These are phyloP conservation scores for Hypoxylon fuscum DNA, from an alignment of 495 filamentous ascomycete genomes.

Conservation along the genomic window DNA sequence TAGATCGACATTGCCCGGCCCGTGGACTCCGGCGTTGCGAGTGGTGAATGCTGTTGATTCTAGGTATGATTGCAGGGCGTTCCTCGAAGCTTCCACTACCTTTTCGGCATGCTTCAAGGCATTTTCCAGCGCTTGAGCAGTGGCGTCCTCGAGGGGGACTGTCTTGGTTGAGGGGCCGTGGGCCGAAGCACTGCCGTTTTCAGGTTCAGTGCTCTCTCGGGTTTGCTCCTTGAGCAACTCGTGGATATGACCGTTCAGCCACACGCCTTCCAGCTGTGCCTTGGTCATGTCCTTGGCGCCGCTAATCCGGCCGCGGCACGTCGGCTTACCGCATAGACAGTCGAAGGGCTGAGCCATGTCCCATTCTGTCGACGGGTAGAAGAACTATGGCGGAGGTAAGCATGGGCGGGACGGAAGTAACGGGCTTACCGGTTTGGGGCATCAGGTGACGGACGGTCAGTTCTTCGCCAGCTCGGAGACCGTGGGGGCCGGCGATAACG, in stretches of 20 bases:
- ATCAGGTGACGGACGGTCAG: constrained; percentile 60
- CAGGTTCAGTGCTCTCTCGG: constrained; percentile 19
- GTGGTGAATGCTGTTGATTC: constrained; percentile 8
- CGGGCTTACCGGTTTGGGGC: constrained; percentile 18
- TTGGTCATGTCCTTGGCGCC: constrained; percentile 64
- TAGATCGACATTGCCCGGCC: background rate
- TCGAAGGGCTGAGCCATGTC: constrained; percentile 77
- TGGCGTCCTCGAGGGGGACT: constrained; percentile 33
- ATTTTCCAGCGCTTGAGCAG: constrained; percentile 43
- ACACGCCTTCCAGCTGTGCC: constrained; percentile 56
- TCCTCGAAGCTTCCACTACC: constrained; percentile 48
- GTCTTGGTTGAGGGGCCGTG: background rate
- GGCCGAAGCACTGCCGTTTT: constrained; percentile 19
- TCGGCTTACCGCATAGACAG: constrained; percentile 65
- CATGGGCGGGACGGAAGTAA: constrained; percentile 19
- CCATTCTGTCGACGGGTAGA: constrained; percentile 83
- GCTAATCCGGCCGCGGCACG: constrained; percentile 60
- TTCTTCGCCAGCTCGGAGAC: constrained; percentile 67
- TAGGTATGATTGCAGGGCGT: constrained; percentile 48
- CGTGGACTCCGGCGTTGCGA: background rate
- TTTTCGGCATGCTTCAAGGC: constrained; percentile 51
- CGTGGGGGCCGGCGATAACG: constrained; percentile 67
- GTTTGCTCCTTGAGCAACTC: constrained; percentile 55
- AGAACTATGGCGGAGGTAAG: constrained; percentile 59
- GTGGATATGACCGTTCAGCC: constrained; percentile 65